Percentiles rank a stretch among this genome's conserved stretches.
phyloP scores from a whole-genome alignment of 345 rosid genomes.

The Salix koriyanagi region DNA sequence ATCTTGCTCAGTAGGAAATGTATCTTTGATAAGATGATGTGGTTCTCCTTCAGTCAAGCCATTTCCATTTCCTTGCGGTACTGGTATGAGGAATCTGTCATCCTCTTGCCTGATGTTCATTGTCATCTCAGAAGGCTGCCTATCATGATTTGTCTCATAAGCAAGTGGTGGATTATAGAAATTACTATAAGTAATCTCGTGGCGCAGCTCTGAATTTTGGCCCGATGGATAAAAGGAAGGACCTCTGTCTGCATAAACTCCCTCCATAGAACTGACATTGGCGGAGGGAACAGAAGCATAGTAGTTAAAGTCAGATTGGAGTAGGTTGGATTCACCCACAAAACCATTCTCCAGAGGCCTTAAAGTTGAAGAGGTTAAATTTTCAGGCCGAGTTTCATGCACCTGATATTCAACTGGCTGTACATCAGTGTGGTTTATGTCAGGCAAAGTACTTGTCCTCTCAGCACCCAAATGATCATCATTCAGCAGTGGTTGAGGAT shows the following conservation, averaged over 20 bases:
- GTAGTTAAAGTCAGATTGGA: conserved; percentile 37
- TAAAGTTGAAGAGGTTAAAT: conserved; percentile 25
- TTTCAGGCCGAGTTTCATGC: conserved; percentile 31
- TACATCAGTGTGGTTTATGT: conserved; percentile 46
- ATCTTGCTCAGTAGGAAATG: conserved; percentile 54
- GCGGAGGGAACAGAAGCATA: conserved; percentile 45
- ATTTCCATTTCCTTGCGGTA: conserved; percentile 37
- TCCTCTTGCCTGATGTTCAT: conserved; percentile 36
- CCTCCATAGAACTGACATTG: conserved; percentile 34
- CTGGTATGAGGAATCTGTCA: conserved; percentile 29
- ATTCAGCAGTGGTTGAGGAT: conserved; percentile 20
- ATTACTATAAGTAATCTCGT: conserved; percentile 37
- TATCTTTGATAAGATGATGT: conserved; percentile 35
- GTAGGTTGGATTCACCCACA: conserved; percentile 31
- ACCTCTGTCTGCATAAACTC: conserved; percentile 52
- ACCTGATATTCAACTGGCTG: conserved; percentile 42
- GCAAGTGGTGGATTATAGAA: conserved; percentile 43
- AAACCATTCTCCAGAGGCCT: conserved; percentile 40
- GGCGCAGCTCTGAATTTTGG: conserved; percentile 44
- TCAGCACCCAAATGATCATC: conserved; percentile 33
- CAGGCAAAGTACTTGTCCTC: conserved; percentile 46
- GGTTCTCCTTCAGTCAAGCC: conserved; percentile 36
- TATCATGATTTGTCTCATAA: conserved; percentile 40
- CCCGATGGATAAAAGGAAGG: conserved; percentile 44
- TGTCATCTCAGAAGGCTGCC: conserved; percentile 40